Base-by-base conservation (phyloP, 805 yeast genomes). In the Vanderwaltozyma yarrowii region DNA sequence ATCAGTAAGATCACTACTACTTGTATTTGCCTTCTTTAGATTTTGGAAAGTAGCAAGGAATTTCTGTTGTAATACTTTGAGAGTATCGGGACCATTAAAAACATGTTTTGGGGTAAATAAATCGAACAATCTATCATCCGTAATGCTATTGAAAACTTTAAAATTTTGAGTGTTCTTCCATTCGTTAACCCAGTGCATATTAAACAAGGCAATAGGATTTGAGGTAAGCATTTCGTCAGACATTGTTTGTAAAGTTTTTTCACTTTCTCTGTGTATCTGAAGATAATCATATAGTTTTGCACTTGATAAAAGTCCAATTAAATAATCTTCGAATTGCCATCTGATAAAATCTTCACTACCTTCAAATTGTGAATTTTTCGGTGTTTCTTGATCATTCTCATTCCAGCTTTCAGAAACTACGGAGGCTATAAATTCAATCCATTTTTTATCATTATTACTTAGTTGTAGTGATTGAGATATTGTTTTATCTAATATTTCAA, bases 311-410 rank as follows among this genome's bases (percentile, higher is more conserved):
- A 92, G 57, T 10, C 94, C 85, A 41, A 81, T 71, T 19, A 88
- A 60, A 53, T 92, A 92, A 51, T 88, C 96, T 54, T 92, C 98
- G 59, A 89, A 88, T 50, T 78, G 86, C 61, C 77, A 72, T 37
- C 97, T 64, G 24, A 92, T 78, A 52, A 79, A 85, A 59, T 92
- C 98, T 51, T 92, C 97, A 47, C 84, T 78, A 3, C 89, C 89
- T 32, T 62, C 61, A 52, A 70, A 80, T 41, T 72, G 71, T 36
- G 73, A 48, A 47, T 70, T 58, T 44, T 61, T 66, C 7, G 66
- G 62, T 8, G 65, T 58, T 46, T 61, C 55, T 7, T 60, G 60
- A 28, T 65, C 69, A 32, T 64, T 58, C 24, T 49, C 54, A 38
- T 60, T 59, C 70, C 66, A 65, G 2, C 74, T 66, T 5, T 58